phyloP scores from a whole-genome alignment of 106 monocot species.

The Acorus gramineus region DNA sequence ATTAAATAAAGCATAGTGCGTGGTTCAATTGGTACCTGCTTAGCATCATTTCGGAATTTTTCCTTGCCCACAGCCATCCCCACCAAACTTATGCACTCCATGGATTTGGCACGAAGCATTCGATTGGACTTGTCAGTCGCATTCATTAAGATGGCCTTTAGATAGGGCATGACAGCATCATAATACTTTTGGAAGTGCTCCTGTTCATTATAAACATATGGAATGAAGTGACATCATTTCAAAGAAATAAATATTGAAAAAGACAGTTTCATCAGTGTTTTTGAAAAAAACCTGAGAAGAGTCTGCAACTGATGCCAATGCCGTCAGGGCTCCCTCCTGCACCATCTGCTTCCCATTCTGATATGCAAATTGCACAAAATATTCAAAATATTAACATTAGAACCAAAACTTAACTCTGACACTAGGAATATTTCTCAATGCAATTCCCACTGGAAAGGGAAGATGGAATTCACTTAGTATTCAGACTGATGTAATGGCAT shows the following conservation, averaged over 20 bases:
- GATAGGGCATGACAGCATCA: constrained; percentile 92
- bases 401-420: background rate
- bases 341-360: constrained; percentile 18
- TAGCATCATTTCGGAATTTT: constrained; percentile 90
- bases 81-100: constrained; percentile 97
- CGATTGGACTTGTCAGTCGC: constrained; percentile 93
- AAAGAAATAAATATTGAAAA: background rate
- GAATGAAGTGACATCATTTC: constrained; percentile 5
- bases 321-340: constrained; percentile 21
- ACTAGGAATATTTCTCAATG: too few species aligned
- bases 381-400: background rate
- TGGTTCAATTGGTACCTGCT: constrained; percentile 39
- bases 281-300: constrained; percentile 11
- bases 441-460: background rate
- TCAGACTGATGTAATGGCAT: background rate
- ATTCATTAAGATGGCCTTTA: constrained; percentile 87
- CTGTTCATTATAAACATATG: constrained; percentile 25
- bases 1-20: background rate
- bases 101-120: constrained; percentile 95
- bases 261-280: background rate
- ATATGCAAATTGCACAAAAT: background rate
- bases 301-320: constrained; percentile 20
- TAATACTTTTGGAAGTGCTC: constrained; percentile 96
- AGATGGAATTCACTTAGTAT: background rate
- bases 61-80: constrained; percentile 98